Evolutionary conservation across 2,329 filamentous ascomycete genomes (phyloP), one percentile per base, ranked within the genome.

Genomic region (Aspergillus fumigatiaffinis): DNA sequence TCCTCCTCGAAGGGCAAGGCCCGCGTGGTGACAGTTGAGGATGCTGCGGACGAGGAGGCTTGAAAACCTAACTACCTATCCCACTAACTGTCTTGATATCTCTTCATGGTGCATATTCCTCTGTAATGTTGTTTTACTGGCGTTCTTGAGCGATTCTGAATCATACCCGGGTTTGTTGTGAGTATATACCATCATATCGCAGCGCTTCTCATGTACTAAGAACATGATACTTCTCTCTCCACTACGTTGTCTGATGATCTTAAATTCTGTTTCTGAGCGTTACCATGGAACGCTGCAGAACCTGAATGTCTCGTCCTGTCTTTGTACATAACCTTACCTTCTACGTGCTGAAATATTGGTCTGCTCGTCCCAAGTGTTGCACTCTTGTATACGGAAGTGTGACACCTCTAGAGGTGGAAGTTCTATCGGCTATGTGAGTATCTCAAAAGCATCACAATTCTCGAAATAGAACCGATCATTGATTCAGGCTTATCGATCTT

Each of bases 1-100:
- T 47, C 60, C 41, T n/a, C 17, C 20, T 66, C 66, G 28, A 74
- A 74, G 50, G 73, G 73, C 29, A 75, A 75, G 60, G 57, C 62
- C 10, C 66, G 71, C 25, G 63, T 67, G 38, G 65, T 67, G 25
- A 73, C 71, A 1, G 71, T 75, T n/a, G 73, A 75, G 63, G 73
- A 75, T 50, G 62, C 60, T 14, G 61, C 38, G 8, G 71, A 72
- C 32, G 72, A 74, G 47, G 70, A 70, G 32, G 60, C 58, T 47
- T 62, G 54, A 61, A 56, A 46, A 56, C 50, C 25, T 20, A 41
- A 28, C 35, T 53, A 21, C 20, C 21, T n/a, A 35, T 25, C 14
- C 23, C n/a, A 26, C 21, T 49, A 38, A 38, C 41, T 28, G 35
- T 38, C 46, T 46, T 47, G 42, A 50, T 51, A 20, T 52, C 23